Conservation (phyloP, 2,329 filamentous ascomycete species). For the Fusarium nanum region DNA sequence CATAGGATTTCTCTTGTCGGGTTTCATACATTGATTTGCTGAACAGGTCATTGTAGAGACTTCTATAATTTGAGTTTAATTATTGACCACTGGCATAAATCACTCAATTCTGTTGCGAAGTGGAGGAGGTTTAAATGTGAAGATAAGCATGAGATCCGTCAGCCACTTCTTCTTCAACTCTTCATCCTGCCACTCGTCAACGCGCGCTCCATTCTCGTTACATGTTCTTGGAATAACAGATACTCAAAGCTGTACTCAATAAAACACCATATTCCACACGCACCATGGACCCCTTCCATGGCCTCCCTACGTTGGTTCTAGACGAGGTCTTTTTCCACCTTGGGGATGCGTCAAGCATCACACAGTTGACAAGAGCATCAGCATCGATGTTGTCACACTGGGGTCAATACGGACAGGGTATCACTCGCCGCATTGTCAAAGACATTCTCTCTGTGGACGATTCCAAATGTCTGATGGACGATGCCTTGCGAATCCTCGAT, state of each 20-base stretch:
- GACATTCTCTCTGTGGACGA: background rate
- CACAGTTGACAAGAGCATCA: background rate
- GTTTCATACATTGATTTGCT: too few relatives aligned
- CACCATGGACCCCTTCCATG: background rate
- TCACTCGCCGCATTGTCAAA: background rate
- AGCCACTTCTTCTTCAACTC: background rate
- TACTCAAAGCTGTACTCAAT: background rate
- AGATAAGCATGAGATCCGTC: background rate
- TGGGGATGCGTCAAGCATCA: background rate
- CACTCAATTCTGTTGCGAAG: background rate
- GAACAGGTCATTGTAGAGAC: background rate
- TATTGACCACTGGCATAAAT: background rate
- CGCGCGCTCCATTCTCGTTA: background rate
- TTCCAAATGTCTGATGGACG: rapidly evolving
- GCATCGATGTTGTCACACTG: background rate
- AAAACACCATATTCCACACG: too few relatives aligned
- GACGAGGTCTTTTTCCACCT: background rate
- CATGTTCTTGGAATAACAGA: background rate
- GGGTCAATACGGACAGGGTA: rapidly evolving
- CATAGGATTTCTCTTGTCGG: too few relatives aligned
- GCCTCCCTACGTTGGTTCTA: background rate
- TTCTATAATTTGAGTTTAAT: background rate
- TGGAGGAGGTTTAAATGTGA: background rate
- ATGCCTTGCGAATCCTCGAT: background rate
- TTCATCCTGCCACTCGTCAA: background rate